A percentile compares a stretch with the other conserved stretches of the same genome.
phyloP scores from a whole-genome alignment of 768 basidiomycete species.

The Lyophyllum semitale region DNA sequence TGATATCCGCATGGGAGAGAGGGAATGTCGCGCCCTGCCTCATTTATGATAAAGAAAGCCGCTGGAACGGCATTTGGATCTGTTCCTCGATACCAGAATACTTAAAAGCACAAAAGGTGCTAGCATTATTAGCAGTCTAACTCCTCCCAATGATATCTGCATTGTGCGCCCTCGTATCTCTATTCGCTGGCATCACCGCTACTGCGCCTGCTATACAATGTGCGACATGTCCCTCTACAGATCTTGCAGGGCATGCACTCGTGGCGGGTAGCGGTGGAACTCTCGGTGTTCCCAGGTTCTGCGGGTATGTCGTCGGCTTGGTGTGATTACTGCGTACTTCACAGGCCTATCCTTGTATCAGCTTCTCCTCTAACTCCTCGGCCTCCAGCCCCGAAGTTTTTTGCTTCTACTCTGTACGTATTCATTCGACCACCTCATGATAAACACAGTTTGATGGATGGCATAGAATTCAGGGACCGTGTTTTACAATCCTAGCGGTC shows the following conservation, averaged over 20 bases:
- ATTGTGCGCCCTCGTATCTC: not conserved
- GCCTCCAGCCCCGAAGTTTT: not conserved
- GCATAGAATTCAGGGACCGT: conserved; percentile 6
- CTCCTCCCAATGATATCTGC: not conserved
- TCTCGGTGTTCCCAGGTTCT: conserved; percentile 12
- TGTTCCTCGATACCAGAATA: too few species aligned
- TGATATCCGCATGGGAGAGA: too few species aligned
- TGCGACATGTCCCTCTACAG: conserved; percentile 11
- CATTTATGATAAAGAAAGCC: too few species aligned
- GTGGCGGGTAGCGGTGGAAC: conserved; percentile 12
- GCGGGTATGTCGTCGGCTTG: conserved; percentile 3
- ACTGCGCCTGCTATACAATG: conserved; percentile 2
- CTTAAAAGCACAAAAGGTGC: too few species aligned
- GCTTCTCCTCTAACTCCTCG: not conserved
- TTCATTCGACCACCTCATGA: not conserved
- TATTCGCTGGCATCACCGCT: not conserved
- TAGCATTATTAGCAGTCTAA: too few species aligned
- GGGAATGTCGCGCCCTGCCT: too few species aligned
- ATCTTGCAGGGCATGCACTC: conserved; percentile 6
- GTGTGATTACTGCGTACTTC: not conserved
- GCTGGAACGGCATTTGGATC: too few species aligned
- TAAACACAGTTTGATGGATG: not conserved
- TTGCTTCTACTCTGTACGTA: not conserved
- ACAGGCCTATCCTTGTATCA: not conserved
- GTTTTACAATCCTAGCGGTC: not conserved